Base-by-base conservation (phyloP, 225 moss, liverwort and hornwort genomes). In the Takakia lepidozioides region DNA sequence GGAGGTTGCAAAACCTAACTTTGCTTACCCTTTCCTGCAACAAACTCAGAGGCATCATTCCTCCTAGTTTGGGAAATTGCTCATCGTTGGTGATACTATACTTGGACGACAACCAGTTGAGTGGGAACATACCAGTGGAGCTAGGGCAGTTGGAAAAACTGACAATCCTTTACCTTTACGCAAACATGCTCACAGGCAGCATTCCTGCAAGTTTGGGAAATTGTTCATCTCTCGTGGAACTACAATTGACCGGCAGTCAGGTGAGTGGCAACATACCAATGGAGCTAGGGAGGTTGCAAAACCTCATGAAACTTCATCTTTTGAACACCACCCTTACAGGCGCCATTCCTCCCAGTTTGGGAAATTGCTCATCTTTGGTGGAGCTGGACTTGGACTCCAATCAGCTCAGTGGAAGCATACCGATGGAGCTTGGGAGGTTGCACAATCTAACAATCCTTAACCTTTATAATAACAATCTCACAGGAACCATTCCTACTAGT, bases 231-330 rank as follows among this genome's bases (percentile, higher is more conserved):
- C 42, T 89, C 24, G 37, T 54, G 43, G 65, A 80, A 7, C 55
- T 91, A 27, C 83, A 83, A 29, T 66, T 91, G 6, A 86, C 85
- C 42, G 62, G 61, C 46, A 91, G 86, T 38, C 72, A 70, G 20
- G 60, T 91, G 45, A 60, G 27, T 2, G 90, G 90, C 2, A 54
- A 59, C n/a, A 83, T 91, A 8, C 86, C 90, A n/a, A n/a, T n/a
- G n/a, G n/a, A 49, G 20, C 74, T 91, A 75, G 43, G 59, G 78
- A 7, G 75, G 78, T 5, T 65, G 60, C 30, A 59, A 82, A 29
- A 69, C 70, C 73, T 88, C n/a, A 23, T 14, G 34, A 78, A 75
- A 54, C 69, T 84, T 0, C 81, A 82, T 16, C 65, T 88, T 8
- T 81, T 77, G 68, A 75, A 78, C 55, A 88, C 81, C 35, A 62